Conservation (phyloP, 495 filamentous ascomycete genomes). For the Daldinia bambusicola region DNA sequence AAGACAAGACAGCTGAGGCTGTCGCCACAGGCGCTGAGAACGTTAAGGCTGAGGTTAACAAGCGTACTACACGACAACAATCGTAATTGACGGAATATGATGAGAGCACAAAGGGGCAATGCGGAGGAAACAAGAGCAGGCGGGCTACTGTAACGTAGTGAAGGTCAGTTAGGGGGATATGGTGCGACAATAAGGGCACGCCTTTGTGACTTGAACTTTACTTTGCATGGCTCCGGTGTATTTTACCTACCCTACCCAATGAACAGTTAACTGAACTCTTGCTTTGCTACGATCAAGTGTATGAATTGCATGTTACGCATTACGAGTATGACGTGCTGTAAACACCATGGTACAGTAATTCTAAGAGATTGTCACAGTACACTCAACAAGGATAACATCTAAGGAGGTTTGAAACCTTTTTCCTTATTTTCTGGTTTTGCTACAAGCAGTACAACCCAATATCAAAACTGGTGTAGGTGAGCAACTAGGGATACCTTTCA, state of each 20-base stretch:
- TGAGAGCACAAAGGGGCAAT: background rate
- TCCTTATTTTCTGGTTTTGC: background rate
- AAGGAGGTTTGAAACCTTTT: background rate
- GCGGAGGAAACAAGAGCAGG: conserved; percentile 16
- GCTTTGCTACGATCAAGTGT: conserved; percentile 2
- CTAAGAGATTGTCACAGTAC: background rate
- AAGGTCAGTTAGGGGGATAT: conserved; percentile 19
- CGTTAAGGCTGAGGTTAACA: conserved; percentile 69
- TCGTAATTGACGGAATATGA: conserved; percentile 17
- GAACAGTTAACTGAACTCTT: conserved; percentile 25
- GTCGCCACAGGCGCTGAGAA: conserved; percentile 72
- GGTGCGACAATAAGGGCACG: conserved; percentile 31
- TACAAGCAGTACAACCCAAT: background rate
- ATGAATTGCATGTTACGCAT: background rate
- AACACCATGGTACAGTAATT: background rate
- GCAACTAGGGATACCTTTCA: background rate
- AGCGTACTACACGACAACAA: conserved; percentile 61
- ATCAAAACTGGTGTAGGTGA: background rate
- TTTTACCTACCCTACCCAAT: conserved; percentile 35
- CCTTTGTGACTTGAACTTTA: conserved; percentile 38
- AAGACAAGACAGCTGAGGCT: conserved; percentile 83
- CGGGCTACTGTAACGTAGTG: conserved; percentile 20
- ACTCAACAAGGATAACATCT: background rate
- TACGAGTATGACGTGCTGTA: too few species aligned
- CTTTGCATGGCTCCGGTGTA: conserved; percentile 44